These are phyloP conservation scores for Amaranthus tricolor DNA, from an alignment of 179 eudicot genomes.

Conservation along the genomic window DNA sequence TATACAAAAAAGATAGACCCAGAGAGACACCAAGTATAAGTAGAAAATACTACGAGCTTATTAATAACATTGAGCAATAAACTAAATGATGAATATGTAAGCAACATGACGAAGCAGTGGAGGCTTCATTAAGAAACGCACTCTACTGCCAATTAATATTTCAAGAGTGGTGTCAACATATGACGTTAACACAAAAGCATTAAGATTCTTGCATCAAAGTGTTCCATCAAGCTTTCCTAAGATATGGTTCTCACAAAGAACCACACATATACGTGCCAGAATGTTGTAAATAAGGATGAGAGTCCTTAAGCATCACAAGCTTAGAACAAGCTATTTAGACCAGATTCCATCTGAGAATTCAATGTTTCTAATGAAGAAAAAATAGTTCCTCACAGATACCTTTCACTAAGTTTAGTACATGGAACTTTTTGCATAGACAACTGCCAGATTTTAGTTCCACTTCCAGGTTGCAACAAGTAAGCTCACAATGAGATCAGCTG, in stretches of 20 bases:
- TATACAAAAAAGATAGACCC: neutral
- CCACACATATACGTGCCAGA: neutral
- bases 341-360: neutral
- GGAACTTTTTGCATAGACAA: neutral
- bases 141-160: neutral
- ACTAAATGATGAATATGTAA: neutral
- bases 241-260: neutral
- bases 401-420: neutral
- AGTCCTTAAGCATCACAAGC: neutral
- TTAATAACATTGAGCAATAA: neutral
- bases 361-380: neutral
- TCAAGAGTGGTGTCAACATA: neutral
- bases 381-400: neutral
- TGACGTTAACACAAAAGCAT: neutral
- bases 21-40: conserved; percentile 2
- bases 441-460: neutral
- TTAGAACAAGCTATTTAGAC: neutral
- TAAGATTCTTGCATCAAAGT: neutral
- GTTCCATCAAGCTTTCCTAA: neutral
- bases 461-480: neutral
- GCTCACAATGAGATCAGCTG: neutral
- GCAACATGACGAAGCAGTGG: neutral
- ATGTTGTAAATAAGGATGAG: neutral
- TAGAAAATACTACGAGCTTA: neutral
- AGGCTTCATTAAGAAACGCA: neutral